Evolutionary conservation across 305 asterid genomes (phyloP).

Genomic region (Fraxinus sp.): DNA sequence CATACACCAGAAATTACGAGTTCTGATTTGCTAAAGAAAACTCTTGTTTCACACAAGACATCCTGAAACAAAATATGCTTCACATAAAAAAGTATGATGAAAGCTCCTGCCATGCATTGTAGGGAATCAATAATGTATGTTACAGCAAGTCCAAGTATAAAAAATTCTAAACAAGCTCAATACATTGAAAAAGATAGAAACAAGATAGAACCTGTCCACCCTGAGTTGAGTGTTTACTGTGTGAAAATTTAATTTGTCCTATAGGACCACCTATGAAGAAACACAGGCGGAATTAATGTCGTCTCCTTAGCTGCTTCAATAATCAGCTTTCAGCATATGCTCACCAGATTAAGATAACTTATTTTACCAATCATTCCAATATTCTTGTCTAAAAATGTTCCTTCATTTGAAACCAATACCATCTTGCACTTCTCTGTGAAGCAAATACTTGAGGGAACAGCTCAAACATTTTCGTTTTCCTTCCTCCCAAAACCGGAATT

Average conservation of each 20-base stretch:
- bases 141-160: constrained; percentile 9
- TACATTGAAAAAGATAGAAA: background rate
- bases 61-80: background rate
- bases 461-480: background rate
- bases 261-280: background rate
- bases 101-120: constrained; percentile 11
- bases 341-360: constrained; percentile 4
- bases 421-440: background rate
- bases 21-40: background rate
- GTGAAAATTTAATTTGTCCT: background rate
- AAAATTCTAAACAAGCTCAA: background rate
- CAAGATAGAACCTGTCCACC: background rate
- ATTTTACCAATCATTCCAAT: constrained; percentile 16
- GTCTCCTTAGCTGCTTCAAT: background rate
- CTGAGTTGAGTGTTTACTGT: constrained; percentile 7
- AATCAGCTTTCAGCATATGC: constrained; percentile 4
- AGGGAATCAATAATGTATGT: background rate
- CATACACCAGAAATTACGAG: background rate
- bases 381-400: constrained; percentile 9
- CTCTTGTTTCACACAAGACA: background rate
- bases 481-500: background rate
- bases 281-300: background rate
- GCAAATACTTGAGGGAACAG: background rate
- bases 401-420: background rate
- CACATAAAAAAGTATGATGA: constrained; percentile 1